Evolutionary conservation across 768 basidiomycete genomes (phyloP), one percentile per base, ranked within the genome.

Genomic region (Lentinula raphanica): DNA sequence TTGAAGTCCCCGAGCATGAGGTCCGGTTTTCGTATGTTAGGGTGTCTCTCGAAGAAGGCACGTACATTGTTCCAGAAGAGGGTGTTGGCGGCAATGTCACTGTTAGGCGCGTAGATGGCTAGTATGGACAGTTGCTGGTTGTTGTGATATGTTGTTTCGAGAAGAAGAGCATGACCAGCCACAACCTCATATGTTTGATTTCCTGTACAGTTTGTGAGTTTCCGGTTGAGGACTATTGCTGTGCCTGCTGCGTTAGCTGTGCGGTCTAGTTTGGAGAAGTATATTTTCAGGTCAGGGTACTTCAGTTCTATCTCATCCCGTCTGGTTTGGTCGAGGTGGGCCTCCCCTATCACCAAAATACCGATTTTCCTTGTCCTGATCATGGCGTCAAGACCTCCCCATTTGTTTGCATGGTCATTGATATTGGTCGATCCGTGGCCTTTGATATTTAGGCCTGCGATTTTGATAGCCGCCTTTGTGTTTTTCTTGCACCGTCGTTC

Each of bases 1-100:
- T 82, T 80, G 38, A 74, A 74, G 59, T 82, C 77, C 0, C 77
- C 76, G 0, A 72, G 29, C 51, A 81, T 59, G 0, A 76, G 12
- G 36, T 78, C 70, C 2, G 69, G 72, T 42, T 51, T 63, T 5
- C 58, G 60, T 4, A 56, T 54, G 1, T 54, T 19, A 31, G 57
- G 54, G 55, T 50, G 49, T 17, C 8, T 46, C 38, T 53, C 51
- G 19, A 56, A 68, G 25, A 32, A 59, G 1, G 49, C 31, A 9
- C 59, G 19, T 3, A 69, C 58, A 3, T 62, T 49, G 19, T 49
- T 38, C 72, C 71, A 76, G 65, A 77, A 75, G 0, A 40, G 17
- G 2, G 49, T 50, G 27, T 76, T 72, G 9, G 68, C 64, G 5
- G 2, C 4, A 4, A n/a, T 27, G 13, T 7, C 38, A 2, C 5